phyloP scores from a whole-genome alignment of 148 eudicot genomes.

The Rhododendron williamsianum region DNA sequence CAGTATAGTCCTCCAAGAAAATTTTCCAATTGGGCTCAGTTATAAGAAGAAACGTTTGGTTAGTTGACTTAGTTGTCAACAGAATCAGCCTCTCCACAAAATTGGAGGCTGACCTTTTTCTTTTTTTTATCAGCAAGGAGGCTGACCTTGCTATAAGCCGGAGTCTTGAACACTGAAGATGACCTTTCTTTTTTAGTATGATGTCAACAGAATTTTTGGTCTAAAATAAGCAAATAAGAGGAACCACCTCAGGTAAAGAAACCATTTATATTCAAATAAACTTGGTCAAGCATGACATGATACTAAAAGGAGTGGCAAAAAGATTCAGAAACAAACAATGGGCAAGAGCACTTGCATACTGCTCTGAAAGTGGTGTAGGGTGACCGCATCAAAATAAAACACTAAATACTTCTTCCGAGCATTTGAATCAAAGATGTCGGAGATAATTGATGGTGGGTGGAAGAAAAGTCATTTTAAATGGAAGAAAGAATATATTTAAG shows the following conservation, averaged over 20 bases:
- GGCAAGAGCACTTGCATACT: constrained; percentile 6
- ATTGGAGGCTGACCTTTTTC: neutral
- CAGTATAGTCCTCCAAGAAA: neutral
- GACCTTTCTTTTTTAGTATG: neutral
- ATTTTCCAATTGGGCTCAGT: neutral
- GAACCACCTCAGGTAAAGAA: neutral
- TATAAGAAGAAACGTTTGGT: neutral
- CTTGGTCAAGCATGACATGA: neutral
- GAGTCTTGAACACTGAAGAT: neutral
- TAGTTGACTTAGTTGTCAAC: neutral
- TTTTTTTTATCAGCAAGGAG: neutral
- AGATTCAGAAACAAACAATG: constrained; percentile 1
- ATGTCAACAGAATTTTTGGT: neutral
- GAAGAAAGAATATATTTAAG: neutral
- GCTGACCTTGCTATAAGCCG: neutral
- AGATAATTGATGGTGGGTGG: neutral
- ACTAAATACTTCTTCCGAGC: neutral
- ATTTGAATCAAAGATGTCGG: neutral
- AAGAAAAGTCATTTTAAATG: neutral
- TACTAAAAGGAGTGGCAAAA: neutral
- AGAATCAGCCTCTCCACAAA: neutral
- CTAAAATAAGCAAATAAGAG: neutral
- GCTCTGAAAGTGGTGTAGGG: neutral
- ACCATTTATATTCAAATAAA: neutral
- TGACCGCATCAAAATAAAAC: neutral